Evolutionary conservation across 1,284 basidiomycete species (phyloP), one percentile per base, ranked within the genome.

Genomic region (Rhodofomes roseus): DNA sequence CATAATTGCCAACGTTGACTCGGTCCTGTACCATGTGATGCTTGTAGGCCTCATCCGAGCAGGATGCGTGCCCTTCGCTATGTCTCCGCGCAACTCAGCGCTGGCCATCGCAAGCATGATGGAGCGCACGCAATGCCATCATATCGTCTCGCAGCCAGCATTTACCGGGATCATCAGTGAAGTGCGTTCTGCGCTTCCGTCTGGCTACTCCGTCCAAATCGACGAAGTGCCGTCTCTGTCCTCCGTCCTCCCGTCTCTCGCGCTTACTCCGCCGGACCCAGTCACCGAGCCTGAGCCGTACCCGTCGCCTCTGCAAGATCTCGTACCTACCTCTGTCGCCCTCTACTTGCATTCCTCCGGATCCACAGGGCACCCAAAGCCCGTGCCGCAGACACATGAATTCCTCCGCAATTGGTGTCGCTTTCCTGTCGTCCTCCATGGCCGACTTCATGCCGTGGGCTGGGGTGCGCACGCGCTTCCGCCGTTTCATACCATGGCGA

Each of bases 1-100:
- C 18, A 34, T 75, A 6, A 60, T 76, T 18, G 68, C 73, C 1
- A 61, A 72, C 22, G 60, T 65, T 11, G 75, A 76, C 52, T 66
- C 65, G 2, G 44, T 74, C 4, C 60, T 73, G 4, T 75, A 76
- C 60, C 67, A 72, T 31, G 68, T 72, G 0, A 60, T 71, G 1
- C 54, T 69, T 0, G 57, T 70, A 0, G 75, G 74, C 1, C 60
- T 74, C 31, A 66, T 73, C 20, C 61, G 64, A 53, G 72, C 73
- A 2, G 75, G 74, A 1, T 55, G 70, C 14, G 62, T 75, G 7
- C 74, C 76, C 4, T 63, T 65, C 54, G 60, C 60, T 12, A 58
- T 65, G 9, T 62, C 60, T 7, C 54, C 57, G 16, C 29, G 63
- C 16, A 63, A 63, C 39, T 62, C 65, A 7, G 51, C 63, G 4